Base-by-base conservation (phyloP, 495 filamentous ascomycete genomes). In the Penicillium argentinense region DNA sequence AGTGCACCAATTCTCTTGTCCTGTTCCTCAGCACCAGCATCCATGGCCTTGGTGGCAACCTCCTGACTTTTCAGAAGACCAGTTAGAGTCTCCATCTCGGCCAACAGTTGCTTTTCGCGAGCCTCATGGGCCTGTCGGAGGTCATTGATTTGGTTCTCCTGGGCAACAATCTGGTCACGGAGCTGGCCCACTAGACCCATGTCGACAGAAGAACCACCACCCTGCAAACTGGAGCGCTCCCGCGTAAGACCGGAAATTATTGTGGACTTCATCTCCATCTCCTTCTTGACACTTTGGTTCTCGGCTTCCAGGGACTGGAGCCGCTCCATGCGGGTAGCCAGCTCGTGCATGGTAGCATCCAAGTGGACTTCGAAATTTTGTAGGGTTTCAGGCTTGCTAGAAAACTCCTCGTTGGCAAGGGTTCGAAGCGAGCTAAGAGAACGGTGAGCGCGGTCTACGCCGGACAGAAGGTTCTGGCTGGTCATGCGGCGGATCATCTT, bases 181-280 rank as follows among this genome's bases (percentile, higher is more conserved):
- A 98, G 81, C 11, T 83, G 82, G 12, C 87, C 82, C n/a, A 97
- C 87, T 39, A 96, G 82, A 5, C 88, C 90, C 68, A 96, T 95
- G 57, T 98, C 93, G 64, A 97, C 86, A 11, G 91, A 88, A 9
- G 89, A 87, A 2, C 82, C 82, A 28, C 77, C 73, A 28, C 77
- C 73, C 61, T 90, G 89, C 69, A 96, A 80, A 63, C 88, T 91
- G 2, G 89, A 89, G 55, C 93, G 78, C 63, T 98, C 93, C 29
- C 91, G 82, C 13, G 95, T 95, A 25, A 98, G 78, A 5, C 93
- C 93, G 13, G 90, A 88, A 48, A 98, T 97, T 57, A 98, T 91
- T 17, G 86, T 86, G 69, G 87, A 87, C 77, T 97, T 97, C 44
- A 78, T 82, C 51, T 98, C 95, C 88, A 98, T 95, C 62, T 97